phyloP scores from a whole-genome alignment of 148 eudicot species.

The Camellia sinensis region DNA sequence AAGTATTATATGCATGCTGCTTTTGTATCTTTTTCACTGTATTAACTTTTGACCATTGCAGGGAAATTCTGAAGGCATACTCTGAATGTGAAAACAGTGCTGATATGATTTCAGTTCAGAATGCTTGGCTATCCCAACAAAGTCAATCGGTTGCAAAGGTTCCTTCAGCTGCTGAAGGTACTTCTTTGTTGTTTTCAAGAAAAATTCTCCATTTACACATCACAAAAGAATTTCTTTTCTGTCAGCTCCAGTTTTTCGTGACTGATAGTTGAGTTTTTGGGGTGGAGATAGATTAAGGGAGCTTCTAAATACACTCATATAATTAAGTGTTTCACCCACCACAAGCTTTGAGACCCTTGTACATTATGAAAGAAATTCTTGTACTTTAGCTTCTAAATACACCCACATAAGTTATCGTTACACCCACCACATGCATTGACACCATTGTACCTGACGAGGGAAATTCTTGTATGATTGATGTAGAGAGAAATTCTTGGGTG shows the following conservation, averaged over 20 bases:
- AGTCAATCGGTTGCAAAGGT: conserved; percentile 29
- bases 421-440: too few relatives aligned
- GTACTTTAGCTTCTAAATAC: too few relatives aligned
- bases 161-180: conserved; percentile 35
- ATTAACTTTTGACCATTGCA: conserved; percentile 19
- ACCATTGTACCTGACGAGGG: too few relatives aligned
- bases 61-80: conserved; percentile 81
- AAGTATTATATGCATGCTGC: background rate
- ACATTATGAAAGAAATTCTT: too few relatives aligned
- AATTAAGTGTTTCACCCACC: too few relatives aligned
- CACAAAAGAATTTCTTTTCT: background rate
- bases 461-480: too few relatives aligned
- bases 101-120: conserved; percentile 78
- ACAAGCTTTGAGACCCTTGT: too few relatives aligned
- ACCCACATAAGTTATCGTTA: too few relatives aligned
- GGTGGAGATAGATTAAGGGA: background rate
- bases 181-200: background rate
- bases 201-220: background rate
- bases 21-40: conserved; percentile 5
- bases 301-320: too few relatives aligned
- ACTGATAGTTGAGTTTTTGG: conserved; percentile 1
- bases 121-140: conserved; percentile 75
- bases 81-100: conserved; percentile 72
- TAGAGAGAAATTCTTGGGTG: too few relatives aligned
- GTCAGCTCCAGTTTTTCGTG: background rate